A percentile compares a stretch with the other conserved stretches of the same genome.
Evolutionary conservation across 2,329 filamentous ascomycete species (phyloP).

Genomic region (Lachnellula arida): DNA sequence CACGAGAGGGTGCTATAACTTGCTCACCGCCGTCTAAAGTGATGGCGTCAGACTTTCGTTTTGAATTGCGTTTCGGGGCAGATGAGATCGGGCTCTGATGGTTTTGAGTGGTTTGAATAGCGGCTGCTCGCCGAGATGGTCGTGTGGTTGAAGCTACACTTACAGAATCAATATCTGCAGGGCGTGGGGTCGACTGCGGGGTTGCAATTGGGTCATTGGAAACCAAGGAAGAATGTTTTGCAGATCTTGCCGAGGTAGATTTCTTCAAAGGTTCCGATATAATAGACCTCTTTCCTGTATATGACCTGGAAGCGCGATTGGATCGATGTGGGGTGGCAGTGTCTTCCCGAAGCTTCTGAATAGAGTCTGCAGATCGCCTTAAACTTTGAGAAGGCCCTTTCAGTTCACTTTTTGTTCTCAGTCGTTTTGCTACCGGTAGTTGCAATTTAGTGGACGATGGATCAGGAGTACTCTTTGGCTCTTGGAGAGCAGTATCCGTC

Average conservation of each 20-base stretch:
- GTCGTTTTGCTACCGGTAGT: background rate
- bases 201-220: background rate
- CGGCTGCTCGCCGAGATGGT: background rate
- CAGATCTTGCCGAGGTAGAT: background rate
- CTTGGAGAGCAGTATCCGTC: background rate
- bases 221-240: background rate
- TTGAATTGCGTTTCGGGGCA: background rate
- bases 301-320: background rate
- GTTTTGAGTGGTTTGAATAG: background rate
- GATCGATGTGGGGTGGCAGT: conserved; percentile 2
- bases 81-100: background rate
- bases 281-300: background rate
- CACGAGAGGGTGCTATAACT: conserved; percentile 4
- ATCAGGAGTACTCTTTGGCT: background rate
- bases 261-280: background rate
- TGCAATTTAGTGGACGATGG: background rate
- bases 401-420: conserved; percentile 8
- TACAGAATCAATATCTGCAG: background rate
- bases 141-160: background rate
- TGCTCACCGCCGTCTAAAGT: background rate
- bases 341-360: no score
- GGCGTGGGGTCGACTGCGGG: background rate
- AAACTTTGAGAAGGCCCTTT: conserved; percentile 8
- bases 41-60: conserved; percentile 4
- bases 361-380: conserved; percentile 1